phyloP scores from a whole-genome alignment of 345 rosid species.

The Hibiscus mutabilis region DNA sequence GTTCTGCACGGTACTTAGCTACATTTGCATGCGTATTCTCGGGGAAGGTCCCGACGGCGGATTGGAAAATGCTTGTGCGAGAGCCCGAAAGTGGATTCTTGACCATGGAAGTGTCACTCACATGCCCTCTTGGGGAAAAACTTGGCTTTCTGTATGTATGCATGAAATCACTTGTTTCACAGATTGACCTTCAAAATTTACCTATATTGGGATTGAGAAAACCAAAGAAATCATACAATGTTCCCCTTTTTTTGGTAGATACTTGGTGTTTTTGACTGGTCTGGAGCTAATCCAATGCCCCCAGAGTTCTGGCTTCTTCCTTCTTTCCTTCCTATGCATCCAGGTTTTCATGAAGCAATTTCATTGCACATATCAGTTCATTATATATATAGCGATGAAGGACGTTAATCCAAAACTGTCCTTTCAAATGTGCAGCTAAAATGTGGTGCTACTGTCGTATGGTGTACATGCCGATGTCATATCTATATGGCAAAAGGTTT shows the following conservation, averaged over 20 bases:
- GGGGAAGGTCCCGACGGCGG: conserved; percentile 46
- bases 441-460: conserved; percentile 62
- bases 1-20: conserved; percentile 40
- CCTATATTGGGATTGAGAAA: background rate
- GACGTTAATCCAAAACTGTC: background rate
- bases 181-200: background rate
- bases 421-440: conserved; percentile 31
- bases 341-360: conserved; percentile 25
- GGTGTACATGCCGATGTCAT: conserved; percentile 70
- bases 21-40: conserved; percentile 43
- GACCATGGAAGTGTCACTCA: conserved; percentile 32
- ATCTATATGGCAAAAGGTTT: conserved; percentile 53
- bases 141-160: conserved; percentile 42
- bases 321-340: conserved; percentile 46
- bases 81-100: conserved; percentile 45
- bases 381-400: too few relatives aligned
- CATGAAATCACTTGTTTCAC: background rate
- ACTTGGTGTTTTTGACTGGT: conserved; percentile 49
- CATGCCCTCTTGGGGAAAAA: conserved; percentile 54
- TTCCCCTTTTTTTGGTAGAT: conserved; percentile 15
- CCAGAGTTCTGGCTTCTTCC: conserved; percentile 68
- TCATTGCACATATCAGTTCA: background rate
- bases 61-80: conserved; percentile 33
- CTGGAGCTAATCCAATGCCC: conserved; percentile 62
- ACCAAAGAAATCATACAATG: background rate